These are phyloP conservation scores for Trametes meyenii DNA, from an alignment of 768 basidiomycete species.

Conservation along the genomic window DNA sequence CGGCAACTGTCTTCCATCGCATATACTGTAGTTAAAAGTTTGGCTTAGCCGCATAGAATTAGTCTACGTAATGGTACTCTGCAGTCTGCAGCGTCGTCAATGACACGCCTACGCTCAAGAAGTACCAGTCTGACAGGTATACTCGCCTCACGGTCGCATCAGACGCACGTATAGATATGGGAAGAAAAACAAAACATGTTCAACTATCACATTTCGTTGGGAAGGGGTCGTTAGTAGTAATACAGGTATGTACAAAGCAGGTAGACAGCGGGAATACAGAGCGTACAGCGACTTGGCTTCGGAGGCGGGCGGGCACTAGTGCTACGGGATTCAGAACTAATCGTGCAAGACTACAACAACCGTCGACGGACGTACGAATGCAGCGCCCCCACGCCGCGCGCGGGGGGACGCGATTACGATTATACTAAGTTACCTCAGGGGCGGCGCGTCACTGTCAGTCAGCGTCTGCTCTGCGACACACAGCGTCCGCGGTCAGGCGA, in stretches of 20 bases:
- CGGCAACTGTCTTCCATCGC: no score
- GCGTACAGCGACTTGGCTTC: conserved; percentile 6
- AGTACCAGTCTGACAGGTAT: no score
- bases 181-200: background rate
- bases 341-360: conserved; percentile 26
- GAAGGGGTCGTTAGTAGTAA: conserved; percentile 4
- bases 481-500: conserved; percentile 45
- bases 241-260: conserved; percentile 27
- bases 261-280: conserved; percentile 23
- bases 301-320: conserved; percentile 14
- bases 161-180: background rate
- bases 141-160: no score
- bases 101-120: no score
- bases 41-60: no score
- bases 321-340: conserved; percentile 16
- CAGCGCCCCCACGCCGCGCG: conserved; percentile 6
- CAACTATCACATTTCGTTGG: background rate
- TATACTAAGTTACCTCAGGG: conserved; percentile 23
- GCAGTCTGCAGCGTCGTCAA: no score
- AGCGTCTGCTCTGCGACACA: conserved; percentile 9
- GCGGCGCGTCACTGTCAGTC: conserved; percentile 11
- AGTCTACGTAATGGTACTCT: no score
- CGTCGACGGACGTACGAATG: conserved; percentile 1
- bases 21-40: no score
- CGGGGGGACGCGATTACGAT: conserved; percentile 20